A percentile compares a stretch with the other conserved stretches of the same genome.
Evolutionary conservation across 2,329 filamentous ascomycete genomes (phyloP).

Genomic region (Cladosporium cucumerinum): DNA sequence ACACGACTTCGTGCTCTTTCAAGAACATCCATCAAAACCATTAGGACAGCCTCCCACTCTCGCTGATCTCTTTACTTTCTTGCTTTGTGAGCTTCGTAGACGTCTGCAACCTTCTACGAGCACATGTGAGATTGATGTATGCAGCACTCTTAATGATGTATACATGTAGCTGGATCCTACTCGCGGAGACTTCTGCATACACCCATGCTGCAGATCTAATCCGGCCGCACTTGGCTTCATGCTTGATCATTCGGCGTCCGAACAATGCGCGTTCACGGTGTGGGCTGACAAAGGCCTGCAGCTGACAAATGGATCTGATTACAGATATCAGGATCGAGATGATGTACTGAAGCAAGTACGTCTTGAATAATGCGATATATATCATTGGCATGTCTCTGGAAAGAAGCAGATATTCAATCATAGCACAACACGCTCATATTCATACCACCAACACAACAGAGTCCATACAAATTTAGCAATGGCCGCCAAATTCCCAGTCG

Average conservation of each 20-base stretch:
- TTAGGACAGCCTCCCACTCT: too few relatives aligned
- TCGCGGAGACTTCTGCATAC: not conserved
- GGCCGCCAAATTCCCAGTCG: conserved; percentile 18
- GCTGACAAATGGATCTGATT: not conserved
- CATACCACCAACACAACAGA: not conserved
- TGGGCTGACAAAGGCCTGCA: not conserved
- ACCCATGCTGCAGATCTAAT: not conserved
- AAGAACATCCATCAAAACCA: too few relatives aligned
- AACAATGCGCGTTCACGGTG: not conserved
- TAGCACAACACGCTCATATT: not conserved
- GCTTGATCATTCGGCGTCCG: not conserved
- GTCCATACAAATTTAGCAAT: not conserved
- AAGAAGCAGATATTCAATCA: not conserved
- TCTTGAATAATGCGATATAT: not conserved
- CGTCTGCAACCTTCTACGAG: not conserved
- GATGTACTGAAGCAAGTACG: not conserved
- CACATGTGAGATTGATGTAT: not conserved
- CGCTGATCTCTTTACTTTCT: too few relatives aligned
- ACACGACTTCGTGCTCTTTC: too few relatives aligned
- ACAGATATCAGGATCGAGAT: not conserved
- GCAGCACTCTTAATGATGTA: not conserved
- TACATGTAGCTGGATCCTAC: not conserved
- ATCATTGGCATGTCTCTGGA: not conserved
- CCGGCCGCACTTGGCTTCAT: not conserved
- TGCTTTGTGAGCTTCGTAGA: not conserved